Conservation (phyloP, 139 green algal genomes). For the Cymbomonas tetramitiformis region DNA sequence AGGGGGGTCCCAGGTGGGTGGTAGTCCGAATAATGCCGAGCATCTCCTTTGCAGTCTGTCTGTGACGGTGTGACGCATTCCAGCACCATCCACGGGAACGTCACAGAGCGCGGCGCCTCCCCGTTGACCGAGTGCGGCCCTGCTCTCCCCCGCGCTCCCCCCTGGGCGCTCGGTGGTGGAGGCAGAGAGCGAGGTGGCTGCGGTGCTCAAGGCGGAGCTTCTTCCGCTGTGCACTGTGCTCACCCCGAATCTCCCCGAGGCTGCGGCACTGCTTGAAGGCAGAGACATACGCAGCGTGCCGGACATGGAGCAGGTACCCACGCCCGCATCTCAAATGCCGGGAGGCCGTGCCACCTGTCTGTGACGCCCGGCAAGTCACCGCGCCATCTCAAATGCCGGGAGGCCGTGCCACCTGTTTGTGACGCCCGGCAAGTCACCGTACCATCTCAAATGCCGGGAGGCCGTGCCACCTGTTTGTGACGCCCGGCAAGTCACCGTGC, state of each 20-base stretch:
- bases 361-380: too few relatives aligned
- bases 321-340: neutral
- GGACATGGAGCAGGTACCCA: constrained; percentile 4
- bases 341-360: constrained; percentile 33
- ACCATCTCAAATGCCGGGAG: too few relatives aligned
- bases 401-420: too few relatives aligned
- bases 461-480: too few relatives aligned
- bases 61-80: too few relatives aligned
- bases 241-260: constrained; percentile 86
- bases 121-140: neutral
- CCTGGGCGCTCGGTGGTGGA: constrained; percentile 23
- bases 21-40: too few relatives aligned
- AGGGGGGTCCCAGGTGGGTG: too few relatives aligned
- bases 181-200: constrained; percentile 36
- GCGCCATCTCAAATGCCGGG: too few relatives aligned
- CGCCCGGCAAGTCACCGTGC: too few relatives aligned
- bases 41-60: too few relatives aligned
- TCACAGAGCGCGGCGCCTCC: constrained; percentile 1
- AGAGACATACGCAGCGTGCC: neutral
- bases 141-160: neutral
- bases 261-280: constrained; percentile 48
- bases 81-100: too few relatives aligned
- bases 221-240: constrained; percentile 63
- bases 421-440: too few relatives aligned
- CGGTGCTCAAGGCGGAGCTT: constrained; percentile 22